These are phyloP conservation scores for Eudorina sp. DNA, from an alignment of 139 green algal species.

Conservation along the genomic window DNA sequence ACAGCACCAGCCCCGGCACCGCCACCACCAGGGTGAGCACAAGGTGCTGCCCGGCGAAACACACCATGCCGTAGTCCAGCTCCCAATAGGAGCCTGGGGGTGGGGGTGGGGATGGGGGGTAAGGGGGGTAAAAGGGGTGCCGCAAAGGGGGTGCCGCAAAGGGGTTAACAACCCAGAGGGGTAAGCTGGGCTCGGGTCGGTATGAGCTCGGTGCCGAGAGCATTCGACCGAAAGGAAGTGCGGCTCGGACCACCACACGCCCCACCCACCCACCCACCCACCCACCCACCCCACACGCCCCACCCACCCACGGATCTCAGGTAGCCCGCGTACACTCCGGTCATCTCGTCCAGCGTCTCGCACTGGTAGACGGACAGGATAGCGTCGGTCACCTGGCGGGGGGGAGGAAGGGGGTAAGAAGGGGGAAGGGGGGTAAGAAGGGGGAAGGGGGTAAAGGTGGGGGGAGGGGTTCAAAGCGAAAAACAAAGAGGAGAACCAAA, in stretches of 20 bases:
- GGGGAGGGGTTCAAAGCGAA: no score
- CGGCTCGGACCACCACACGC: no score
- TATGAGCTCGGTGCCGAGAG: no score
- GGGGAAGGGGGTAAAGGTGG: no score
- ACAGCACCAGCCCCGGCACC: constrained; percentile 1
- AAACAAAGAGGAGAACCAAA: no score
- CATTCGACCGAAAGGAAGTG: no score
- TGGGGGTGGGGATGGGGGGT: no score
- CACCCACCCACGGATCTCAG: not conserved
- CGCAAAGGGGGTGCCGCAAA: no score
- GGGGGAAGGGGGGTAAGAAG: no score
- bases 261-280: not conserved
- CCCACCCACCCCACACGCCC: not conserved
- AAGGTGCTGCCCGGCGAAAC: constrained; percentile 9
- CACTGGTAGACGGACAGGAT: constrained; percentile 28
- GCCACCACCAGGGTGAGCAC: constrained; percentile 18
- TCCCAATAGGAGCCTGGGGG: constrained; percentile 28
- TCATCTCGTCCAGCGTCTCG: not conserved
- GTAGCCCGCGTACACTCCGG: not conserved
- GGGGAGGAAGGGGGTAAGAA: not conserved
- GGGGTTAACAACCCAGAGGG: no score
- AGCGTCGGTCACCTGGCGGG: constrained; percentile 5
- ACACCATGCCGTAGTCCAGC: constrained; percentile 34
- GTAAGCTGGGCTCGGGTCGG: no score
- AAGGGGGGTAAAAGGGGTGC: no score